Conservation (phyloP, 164 flowering plant genomes). For the Macadamia integrifolia region DNA sequence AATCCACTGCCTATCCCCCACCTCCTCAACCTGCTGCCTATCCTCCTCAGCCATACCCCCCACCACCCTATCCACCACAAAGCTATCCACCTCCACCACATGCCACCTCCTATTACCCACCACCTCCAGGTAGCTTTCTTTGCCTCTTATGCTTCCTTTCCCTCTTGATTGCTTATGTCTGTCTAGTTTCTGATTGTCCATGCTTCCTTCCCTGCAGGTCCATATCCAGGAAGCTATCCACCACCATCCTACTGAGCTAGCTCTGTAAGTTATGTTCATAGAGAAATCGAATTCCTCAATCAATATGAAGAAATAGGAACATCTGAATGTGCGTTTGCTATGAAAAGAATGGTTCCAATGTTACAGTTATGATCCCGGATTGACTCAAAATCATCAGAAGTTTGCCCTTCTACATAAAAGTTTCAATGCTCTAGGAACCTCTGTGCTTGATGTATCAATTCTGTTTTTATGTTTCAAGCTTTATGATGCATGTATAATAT, state of each 20-base stretch:
- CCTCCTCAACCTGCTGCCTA: slow-evolving; percentile 18
- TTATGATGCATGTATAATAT: too few relatives aligned
- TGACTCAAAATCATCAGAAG: not conserved
- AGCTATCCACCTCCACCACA: slow-evolving; percentile 47
- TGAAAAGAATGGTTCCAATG: too few relatives aligned
- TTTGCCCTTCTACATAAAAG: not conserved
- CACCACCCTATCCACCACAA: slow-evolving; percentile 41
- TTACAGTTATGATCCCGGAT: not conserved
- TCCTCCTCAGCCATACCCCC: slow-evolving; percentile 32
- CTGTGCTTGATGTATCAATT: too few relatives aligned
- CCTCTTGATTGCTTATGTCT: not conserved
- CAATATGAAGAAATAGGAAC: not conserved
- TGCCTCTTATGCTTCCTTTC: not conserved
- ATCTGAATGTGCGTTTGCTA: not conserved
- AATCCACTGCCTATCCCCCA: too few relatives aligned
- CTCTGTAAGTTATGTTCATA: not conserved
- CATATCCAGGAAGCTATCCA: slow-evolving; percentile 30
- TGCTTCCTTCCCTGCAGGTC: slow-evolving; percentile 13
- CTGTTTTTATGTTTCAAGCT: too few relatives aligned
- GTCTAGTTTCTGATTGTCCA: not conserved
- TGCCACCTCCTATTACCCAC: slow-evolving; percentile 32
- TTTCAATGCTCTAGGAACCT: too few relatives aligned
- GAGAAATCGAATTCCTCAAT: too few relatives aligned
- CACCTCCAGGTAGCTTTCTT: slow-evolving; percentile 27
- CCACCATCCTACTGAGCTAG: slow-evolving; percentile 30